Base-by-base conservation (phyloP, 2,329 filamentous ascomycete genomes). In the Aspergillus vadensis region DNA sequence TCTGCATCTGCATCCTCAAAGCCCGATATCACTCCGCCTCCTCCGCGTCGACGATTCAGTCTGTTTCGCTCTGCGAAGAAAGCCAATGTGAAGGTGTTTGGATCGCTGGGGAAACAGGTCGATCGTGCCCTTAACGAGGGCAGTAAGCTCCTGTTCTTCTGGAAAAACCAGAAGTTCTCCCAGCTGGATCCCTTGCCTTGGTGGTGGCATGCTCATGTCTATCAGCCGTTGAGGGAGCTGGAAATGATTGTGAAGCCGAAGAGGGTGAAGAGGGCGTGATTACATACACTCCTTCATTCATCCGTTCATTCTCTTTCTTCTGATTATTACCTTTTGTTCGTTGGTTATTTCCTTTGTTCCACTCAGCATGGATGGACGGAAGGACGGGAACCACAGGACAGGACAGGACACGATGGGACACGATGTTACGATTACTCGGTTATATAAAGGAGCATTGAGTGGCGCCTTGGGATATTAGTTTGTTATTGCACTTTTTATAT, bases 131-230 rank as follows among this genome's bases (percentile, higher is more conserved):
- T 58, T 9, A 65, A 60, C 5, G 64, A 71, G 39, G 32, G 61
- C 12, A 67, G 67, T 14, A 23, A 57, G 1, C 81, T 81, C 50
- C 43, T 85, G 0, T 17, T 80, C 0, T 76, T 76, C n/a, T 86
- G 83, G 83, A 81, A 82, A 55, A 82, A 87, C 17, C 82, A 82
- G 0, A 82, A 78, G 0, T 86, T 83, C 58, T 82, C 83, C 51
- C 49, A 70, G 1, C 82, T 80, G 76, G 86, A 88, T 71, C 85
- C 85, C 1, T 70, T 82, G 69, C 85, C 86, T 0, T 85, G 80
- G 66, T 82, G 84, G 73, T 82, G 82, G 77, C 72, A 86, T 54
- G 84, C 84, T 60, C 83, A 86, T 64, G 73, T 85, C 3, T 86
- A 84, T 65, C 85, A 82, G 79, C 85, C 85, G 0, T 58, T 76